phyloP scores from a whole-genome alignment of 2,329 filamentous ascomycete species.

The Anisogramma anomala region DNA sequence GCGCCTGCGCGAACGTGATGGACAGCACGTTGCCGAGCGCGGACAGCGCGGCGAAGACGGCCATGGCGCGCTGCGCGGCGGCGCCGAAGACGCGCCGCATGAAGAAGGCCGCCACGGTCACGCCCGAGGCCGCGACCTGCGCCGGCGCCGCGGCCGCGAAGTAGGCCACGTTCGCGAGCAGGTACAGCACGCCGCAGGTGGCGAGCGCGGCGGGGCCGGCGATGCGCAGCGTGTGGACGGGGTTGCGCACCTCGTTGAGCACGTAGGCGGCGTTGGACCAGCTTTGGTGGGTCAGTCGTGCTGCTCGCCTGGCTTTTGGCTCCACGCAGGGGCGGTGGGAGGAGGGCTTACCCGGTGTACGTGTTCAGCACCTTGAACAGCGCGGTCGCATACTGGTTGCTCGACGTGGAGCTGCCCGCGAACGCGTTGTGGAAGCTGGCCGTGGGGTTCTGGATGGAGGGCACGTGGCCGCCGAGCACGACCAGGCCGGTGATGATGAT shows the following conservation, averaged over 20 bases:
- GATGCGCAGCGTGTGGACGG: conserved; percentile 51
- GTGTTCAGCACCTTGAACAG: conserved; percentile 61
- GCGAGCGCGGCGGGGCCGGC: conserved; percentile 48
- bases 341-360: conserved; percentile 42
- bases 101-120: conserved; percentile 56
- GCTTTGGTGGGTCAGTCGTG: conserved; percentile 15
- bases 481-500: conserved; percentile 54
- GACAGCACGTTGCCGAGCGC: conserved; percentile 64
- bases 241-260: conserved; percentile 58
- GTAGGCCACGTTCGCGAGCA: conserved; percentile 53
- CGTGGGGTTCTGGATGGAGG: conserved; percentile 11
- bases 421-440: conserved; percentile 48
- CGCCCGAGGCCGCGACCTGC: conserved; percentile 54
- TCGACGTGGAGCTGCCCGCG: conserved; percentile 28
- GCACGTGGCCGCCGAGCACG: conserved; percentile 32
- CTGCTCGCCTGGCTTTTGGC: neutral
- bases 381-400: conserved; percentile 37
- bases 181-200: conserved; percentile 51
- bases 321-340: neutral
- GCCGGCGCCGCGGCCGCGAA: conserved; percentile 56
- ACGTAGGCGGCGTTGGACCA: conserved; percentile 54
- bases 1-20: conserved; percentile 57
- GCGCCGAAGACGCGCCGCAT: conserved; percentile 56
- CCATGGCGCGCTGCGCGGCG: conserved; percentile 6
- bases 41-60: conserved; percentile 46